Evolutionary conservation across 2,329 filamentous ascomycete genomes (phyloP).

Genomic region (Tolypocladium album): DNA sequence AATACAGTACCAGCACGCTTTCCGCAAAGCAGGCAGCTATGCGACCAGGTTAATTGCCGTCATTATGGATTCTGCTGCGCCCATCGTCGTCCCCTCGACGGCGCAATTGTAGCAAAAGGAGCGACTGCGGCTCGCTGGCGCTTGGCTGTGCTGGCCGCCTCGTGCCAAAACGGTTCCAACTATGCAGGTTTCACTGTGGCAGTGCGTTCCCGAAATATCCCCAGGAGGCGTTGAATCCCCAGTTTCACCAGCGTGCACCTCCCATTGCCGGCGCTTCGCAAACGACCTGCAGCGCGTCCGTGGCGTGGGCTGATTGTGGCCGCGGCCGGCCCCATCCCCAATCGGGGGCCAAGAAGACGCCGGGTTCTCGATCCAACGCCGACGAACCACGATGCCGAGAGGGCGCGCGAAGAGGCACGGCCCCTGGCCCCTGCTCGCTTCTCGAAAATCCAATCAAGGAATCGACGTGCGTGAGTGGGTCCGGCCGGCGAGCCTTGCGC

Average conservation of each 20-base stretch:
- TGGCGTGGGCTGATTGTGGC: not conserved
- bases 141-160: not conserved
- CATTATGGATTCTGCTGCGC: not conserved
- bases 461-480: not conserved
- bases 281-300: not conserved
- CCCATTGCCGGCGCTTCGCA: not conserved
- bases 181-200: not conserved
- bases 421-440: not conserved
- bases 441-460: not conserved
- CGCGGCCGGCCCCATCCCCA: not conserved
- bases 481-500: not conserved
- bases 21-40: not conserved
- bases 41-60: not conserved
- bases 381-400: not conserved
- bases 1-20: too few species aligned
- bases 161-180: not conserved
- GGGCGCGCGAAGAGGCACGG: not conserved
- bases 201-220: not conserved
- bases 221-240: not conserved
- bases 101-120: not conserved
- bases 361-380: not conserved
- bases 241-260: not conserved
- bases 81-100: not conserved
- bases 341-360: not conserved
- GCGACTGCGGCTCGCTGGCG: not conserved